A percentile compares a stretch with the other conserved stretches of the same genome.
Evolutionary conservation across 495 filamentous ascomycete species (phyloP).

Genomic region (Margaritispora aquatica): DNA sequence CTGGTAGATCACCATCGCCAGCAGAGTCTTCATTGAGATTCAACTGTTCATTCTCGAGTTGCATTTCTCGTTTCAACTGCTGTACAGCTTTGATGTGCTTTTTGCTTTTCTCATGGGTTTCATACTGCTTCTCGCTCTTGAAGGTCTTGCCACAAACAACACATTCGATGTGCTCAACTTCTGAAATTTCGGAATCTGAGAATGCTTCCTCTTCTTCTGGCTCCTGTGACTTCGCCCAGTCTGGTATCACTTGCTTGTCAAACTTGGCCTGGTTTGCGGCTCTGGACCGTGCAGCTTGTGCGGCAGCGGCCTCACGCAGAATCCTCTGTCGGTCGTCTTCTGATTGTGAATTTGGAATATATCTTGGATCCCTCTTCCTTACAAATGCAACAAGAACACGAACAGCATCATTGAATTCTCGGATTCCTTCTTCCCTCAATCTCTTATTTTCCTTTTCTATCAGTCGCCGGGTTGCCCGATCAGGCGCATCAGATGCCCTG

Average conservation of each 20-base stretch:
- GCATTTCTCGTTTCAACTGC: slow-evolving; percentile 76
- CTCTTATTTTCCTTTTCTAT: slow-evolving; percentile 96
- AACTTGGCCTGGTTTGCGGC: slow-evolving; percentile 51
- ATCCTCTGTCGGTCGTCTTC: slow-evolving; percentile 75
- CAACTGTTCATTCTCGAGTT: slow-evolving; percentile 58
- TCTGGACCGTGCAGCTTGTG: slow-evolving; percentile 78
- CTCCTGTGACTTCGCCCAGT: slow-evolving; percentile 61
- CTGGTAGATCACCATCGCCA: background rate
- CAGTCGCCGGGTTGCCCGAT: slow-evolving; percentile 71
- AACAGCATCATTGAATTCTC: slow-evolving; percentile 93
- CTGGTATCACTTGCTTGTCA: slow-evolving; percentile 57
- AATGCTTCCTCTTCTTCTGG: slow-evolving; percentile 11
- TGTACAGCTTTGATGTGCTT: slow-evolving; percentile 86
- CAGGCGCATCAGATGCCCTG: slow-evolving; percentile 75
- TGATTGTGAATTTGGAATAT: slow-evolving; percentile 57
- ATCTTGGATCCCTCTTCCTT: slow-evolving; percentile 88
- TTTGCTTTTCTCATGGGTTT: slow-evolving; percentile 93
- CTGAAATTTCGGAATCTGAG: slow-evolving; percentile 48
- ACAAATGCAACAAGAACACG: slow-evolving; percentile 78
- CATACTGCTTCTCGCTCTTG: slow-evolving; percentile 87
- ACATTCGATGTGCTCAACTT: slow-evolving; percentile 70
- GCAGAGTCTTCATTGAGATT: slow-evolving; percentile 36
- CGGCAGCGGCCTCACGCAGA: slow-evolving; percentile 69
- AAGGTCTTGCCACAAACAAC: slow-evolving; percentile 88
- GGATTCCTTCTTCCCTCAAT: slow-evolving; percentile 71